These are phyloP conservation scores for Xylariaceae sp. DNA, from an alignment of 2,329 filamentous ascomycete genomes.

Conservation along the genomic window DNA sequence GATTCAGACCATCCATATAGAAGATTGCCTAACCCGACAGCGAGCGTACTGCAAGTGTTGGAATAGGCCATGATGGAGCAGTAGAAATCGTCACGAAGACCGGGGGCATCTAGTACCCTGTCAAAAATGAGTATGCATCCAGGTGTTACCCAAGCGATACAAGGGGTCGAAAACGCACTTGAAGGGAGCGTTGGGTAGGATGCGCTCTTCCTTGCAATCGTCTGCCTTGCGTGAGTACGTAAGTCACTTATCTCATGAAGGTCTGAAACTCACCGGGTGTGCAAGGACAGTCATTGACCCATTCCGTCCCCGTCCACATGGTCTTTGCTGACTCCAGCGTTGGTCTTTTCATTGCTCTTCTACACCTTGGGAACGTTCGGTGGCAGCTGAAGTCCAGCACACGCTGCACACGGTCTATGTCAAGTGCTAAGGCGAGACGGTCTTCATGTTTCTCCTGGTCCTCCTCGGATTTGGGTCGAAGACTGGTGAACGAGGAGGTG, in stretches of 20 bases:
- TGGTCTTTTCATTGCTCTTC: conserved; percentile 23
- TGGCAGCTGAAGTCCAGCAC: conserved; percentile 57
- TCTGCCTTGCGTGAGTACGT: conserved; percentile 17
- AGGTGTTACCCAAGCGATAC: not conserved
- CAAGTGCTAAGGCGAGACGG: conserved; percentile 74
- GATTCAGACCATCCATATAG: conserved; percentile 89
- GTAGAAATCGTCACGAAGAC: conserved; percentile 92
- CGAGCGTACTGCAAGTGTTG: conserved; percentile 68
- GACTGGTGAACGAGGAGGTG: conserved; percentile 47
- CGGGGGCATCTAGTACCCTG: conserved; percentile 82
- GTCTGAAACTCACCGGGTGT: conserved; percentile 17
- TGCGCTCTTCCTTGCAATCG: conserved; percentile 33
- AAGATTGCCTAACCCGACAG: conserved; percentile 74
- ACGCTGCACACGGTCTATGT: conserved; percentile 68
- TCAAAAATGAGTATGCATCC: not conserved
- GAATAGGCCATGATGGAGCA: conserved; percentile 90
- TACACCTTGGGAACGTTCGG: conserved; percentile 29
- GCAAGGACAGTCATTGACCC: conserved; percentile 31
- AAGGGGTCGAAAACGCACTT: conserved; percentile 51
- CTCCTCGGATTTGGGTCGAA: conserved; percentile 48
- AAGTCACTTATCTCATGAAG: not conserved
- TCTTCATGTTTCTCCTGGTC: conserved; percentile 68
- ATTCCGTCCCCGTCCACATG: conserved; percentile 43
- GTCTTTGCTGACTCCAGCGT: conserved; percentile 32
- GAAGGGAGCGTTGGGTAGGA: conserved; percentile 71